phyloP scores from a whole-genome alignment of 257 asterid species.

The Verbena officinalis region DNA sequence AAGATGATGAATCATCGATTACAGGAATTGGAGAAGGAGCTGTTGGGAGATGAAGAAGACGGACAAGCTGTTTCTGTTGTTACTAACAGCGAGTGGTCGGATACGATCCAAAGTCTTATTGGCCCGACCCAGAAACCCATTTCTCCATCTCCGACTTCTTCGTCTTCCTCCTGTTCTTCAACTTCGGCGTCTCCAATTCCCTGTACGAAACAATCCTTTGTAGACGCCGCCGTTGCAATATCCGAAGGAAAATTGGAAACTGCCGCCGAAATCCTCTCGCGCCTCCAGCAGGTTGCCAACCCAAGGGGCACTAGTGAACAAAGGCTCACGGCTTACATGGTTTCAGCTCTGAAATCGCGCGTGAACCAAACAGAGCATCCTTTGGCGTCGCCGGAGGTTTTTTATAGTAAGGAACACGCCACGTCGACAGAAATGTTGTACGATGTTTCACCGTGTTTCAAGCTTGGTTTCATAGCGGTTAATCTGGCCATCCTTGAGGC shows the following conservation, averaged over 20 bases:
- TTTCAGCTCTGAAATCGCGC: conserved; percentile 48
- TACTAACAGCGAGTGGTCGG: conserved; percentile 70
- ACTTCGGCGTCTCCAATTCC: conserved; percentile 51
- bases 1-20: conserved; percentile 55
- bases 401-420: conserved; percentile 45
- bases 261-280: conserved; percentile 64
- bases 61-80: conserved; percentile 47
- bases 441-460: conserved; percentile 65
- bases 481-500: conserved; percentile 64
- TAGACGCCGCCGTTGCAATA: conserved; percentile 52
- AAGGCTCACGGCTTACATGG: conserved; percentile 42
- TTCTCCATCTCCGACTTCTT: conserved; percentile 62
- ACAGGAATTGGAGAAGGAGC: conserved; percentile 67
- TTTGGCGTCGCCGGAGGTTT: conserved; percentile 34
- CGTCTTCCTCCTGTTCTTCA: conserved; percentile 58
- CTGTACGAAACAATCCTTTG: conserved; percentile 45
- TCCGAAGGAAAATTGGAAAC: conserved; percentile 47
- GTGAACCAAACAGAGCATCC: conserved; percentile 41
- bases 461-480: conserved; percentile 79
- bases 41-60: conserved; percentile 55
- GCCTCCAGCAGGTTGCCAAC: conserved; percentile 52
- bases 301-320: conserved; percentile 53
- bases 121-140: conserved; percentile 33
- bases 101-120: conserved; percentile 58
- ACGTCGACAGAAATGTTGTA: conserved; percentile 47